Evolutionary conservation across 129 eudicot genomes (phyloP), one percentile per base, ranked within the genome.

Genomic region (Tagetes patula): DNA sequence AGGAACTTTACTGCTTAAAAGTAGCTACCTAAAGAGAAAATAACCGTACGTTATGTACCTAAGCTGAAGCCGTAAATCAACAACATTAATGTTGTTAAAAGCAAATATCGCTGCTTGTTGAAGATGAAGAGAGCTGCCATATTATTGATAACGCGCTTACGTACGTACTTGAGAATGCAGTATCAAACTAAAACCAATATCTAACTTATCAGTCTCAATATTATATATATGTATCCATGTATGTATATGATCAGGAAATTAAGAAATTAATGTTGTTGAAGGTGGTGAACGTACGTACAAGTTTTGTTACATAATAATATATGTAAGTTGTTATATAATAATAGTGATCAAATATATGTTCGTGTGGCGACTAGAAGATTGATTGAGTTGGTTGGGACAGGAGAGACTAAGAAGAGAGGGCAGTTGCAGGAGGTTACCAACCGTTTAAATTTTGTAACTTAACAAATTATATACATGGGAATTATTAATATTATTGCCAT

Each of bases 391-490:
- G 79, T 75, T 66, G 67, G 74, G 80, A 66, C 45, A 53, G 60
- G 67, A 54, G 55, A 67, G 80, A 67, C 73, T 75, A 30, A n/a
- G 59, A 40, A 54, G 55, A 67, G 60, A 67, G 74, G 56, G 64
- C 34, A 14, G 80, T 55, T 75, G 79, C 66, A 66, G 79, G 59
- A 52, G 37, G 43, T 43, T 74, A 67, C 80, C 80, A 66, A 75
- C 80, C 45, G 32, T 13, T 66, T 41, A 14, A 49, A 7, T 30
- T 39, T 67, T 9, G 43, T 66, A 32, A 52, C 27, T 20, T 20
- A 20, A 20, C 27, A 20, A 20, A 20, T 20, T 20, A 20, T 20
- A 20, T 20, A 20, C 27, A 20, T 20, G 27, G 27, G 27, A 20
- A 20, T 20, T 20, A 20, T 20, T 20, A 20, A 20, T 20, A 20